Evolutionary conservation across 805 yeast genomes (phyloP), one percentile per base, ranked within the genome.

Genomic region (Saturnispora mendoncae): DNA sequence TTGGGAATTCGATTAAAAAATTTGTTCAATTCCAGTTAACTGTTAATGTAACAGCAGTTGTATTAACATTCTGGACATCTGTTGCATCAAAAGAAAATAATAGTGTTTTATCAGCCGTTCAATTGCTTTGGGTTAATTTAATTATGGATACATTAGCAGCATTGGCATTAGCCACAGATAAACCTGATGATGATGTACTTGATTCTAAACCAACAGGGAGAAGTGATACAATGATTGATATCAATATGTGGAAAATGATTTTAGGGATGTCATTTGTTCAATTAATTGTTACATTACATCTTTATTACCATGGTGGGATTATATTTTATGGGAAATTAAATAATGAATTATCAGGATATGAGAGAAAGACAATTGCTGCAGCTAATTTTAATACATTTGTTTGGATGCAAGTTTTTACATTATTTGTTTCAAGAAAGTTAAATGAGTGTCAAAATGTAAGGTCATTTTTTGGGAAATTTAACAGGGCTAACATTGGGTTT

Each of bases 71-170:
- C 66, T 84, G 92, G 15, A 82, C 96, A 33, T 94, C 98, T 10
- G 94, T 90, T 40, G 85, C 88, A 1, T 78, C 87, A 4, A 61
- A 76, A 21, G 81, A 78, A 37, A 90, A 88, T 50, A 64, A 72
- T 31, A 84, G 97, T 4, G 98, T 92, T 8, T 69, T 92, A 54
- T 90, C 97, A 23, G 98, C 98, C 1, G 98, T 92, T 35, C 98
- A 92, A 65, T 74, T 92, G 51, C 69, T 92, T 48, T 92, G 98
- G 98, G 97, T 92, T 38, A 92, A 92, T 62, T 70, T 92, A 61
- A 92, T 92, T 54, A 92, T 92, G 98, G 98, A 92, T 61, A 92
- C 98, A 0, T 72, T 92, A 48, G 98, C 98, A 3, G 98, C 98
- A 3, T 70, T 92, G 52, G 98, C 98, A 0, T 71, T 92, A 53